Conservation (phyloP, 2,329 filamentous ascomycete genomes). For the Fusarium neocosmosporiellum region DNA sequence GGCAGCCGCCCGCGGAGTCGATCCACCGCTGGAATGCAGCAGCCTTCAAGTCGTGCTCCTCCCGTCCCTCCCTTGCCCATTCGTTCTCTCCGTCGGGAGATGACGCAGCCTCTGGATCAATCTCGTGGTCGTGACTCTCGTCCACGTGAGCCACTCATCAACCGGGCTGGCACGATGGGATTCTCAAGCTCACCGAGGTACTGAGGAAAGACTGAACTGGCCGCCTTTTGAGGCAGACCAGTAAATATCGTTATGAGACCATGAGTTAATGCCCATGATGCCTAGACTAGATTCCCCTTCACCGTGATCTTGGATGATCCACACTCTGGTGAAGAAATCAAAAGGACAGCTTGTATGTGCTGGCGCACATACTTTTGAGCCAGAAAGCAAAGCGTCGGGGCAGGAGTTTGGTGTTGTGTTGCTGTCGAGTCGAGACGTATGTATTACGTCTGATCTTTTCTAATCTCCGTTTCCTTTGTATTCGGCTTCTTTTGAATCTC, state of each 20-base stretch:
- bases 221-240: background rate
- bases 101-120: conserved; percentile 34
- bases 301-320: background rate
- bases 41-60: conserved; percentile 29
- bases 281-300: conserved; percentile 9
- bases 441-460: background rate
- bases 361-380: background rate
- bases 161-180: conserved; percentile 43
- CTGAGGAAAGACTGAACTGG: conserved; percentile 7
- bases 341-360: background rate
- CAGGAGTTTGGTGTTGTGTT: background rate
- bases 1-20: conserved; percentile 41
- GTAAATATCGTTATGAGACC: conserved; percentile 28
- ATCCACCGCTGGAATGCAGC: conserved; percentile 36
- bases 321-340: background rate
- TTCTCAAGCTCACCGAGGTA: conserved; percentile 22
- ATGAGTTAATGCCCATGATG: conserved; percentile 34
- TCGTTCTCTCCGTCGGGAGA: conserved; percentile 44
- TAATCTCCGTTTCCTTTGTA: conserved; percentile 18
- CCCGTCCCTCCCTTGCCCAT: conserved; percentile 44
- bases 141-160: conserved; percentile 47
- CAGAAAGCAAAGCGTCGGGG: background rate
- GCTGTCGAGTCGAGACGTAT: background rate
- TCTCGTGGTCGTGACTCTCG: conserved; percentile 42
- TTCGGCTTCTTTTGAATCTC: background rate